Evolutionary conservation across 768 basidiomycete genomes (phyloP).

Genomic region (Lentinus tigrinus): DNA sequence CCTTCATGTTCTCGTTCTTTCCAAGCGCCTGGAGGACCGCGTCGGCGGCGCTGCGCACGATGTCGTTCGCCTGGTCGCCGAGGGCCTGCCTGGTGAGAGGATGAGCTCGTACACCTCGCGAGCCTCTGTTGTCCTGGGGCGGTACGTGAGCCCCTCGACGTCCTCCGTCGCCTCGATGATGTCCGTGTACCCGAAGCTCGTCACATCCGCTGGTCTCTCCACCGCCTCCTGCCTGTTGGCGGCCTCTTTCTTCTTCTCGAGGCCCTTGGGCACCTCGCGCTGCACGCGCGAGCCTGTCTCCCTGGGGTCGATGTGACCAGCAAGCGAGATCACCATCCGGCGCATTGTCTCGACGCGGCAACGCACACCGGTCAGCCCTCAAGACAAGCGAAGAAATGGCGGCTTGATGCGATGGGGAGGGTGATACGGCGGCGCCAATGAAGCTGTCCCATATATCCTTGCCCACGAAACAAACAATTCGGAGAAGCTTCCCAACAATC

Average conservation of each 20-base stretch:
- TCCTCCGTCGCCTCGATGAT: slow-evolving; percentile 94
- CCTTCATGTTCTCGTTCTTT: slow-evolving; percentile 88
- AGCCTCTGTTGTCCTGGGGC: slow-evolving; percentile 92
- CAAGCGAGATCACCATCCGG: slow-evolving; percentile 95
- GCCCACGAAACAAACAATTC: slow-evolving; percentile 78
- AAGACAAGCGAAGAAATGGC: slow-evolving; percentile 93
- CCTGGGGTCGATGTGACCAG: slow-evolving; percentile 82
- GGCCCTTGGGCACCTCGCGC: slow-evolving; percentile 79
- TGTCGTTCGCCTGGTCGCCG: slow-evolving; percentile 94
- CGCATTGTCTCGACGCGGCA: slow-evolving; percentile 89
- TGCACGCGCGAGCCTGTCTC: slow-evolving; percentile 94
- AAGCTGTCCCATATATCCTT: slow-evolving; percentile 56
- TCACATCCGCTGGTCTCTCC: slow-evolving; percentile 59
- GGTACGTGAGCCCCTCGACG: slow-evolving; percentile 89
- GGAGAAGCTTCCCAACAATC: slow-evolving; percentile 53
- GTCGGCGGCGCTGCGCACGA: slow-evolving; percentile 95
- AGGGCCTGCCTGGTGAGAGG: slow-evolving; percentile 81
- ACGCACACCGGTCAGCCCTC: slow-evolving; percentile 80
- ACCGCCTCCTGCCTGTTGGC: slow-evolving; percentile 54
- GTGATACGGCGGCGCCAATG: slow-evolving; percentile 29
- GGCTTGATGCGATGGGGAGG: slow-evolving; percentile 31
- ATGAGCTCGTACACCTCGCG: slow-evolving; percentile 93
- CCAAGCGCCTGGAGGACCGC: slow-evolving; percentile 79
- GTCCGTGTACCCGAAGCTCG: slow-evolving; percentile 80
- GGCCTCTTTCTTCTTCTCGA: slow-evolving; percentile 91